Evolutionary conservation across 108 stramenopile species (phyloP), one percentile per base, ranked within the genome.

Genomic region (Pseudonitzschia pungens): DNA sequence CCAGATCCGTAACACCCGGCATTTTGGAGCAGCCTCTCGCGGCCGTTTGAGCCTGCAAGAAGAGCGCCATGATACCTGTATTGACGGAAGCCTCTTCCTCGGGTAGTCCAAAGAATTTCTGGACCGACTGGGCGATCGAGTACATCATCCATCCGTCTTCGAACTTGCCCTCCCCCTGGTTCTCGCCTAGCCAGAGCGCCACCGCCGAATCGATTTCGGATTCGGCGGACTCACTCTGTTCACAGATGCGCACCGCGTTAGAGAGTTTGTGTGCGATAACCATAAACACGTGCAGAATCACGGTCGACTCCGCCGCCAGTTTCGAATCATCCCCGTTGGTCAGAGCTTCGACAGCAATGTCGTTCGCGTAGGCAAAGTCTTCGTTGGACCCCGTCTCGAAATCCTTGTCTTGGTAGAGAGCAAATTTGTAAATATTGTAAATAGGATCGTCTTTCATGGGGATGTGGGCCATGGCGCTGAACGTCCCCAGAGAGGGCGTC

Each of bases 171-270:
- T 81, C 70, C 12, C 60, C 75, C 60, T 83, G 79, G 12, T 81
- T 77, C 24, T 83, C 44, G 45, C 93, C 93, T 21, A 92, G 83
- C 89, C 89, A 94, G 22, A 89, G 76, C 5, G 84, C 93, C 26
- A 91, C 88, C 21, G 90, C 93, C 21, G 77, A 74, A 68, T 94
- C 93, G 51, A 94, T 58, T 7, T 33, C 69, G 36, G 56, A 68
- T 56, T 65, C 67, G 11, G 65, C 45, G 31, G 66, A 65, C 29
- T 68, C 55, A 12, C 64, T 27, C 0, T 76, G 32, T 26, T 81
- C 65, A 41, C 87, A 77, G 28, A 79, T 68, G n/a, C 58, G 53
- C 0, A 76, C 80, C n/a, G 89, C 80, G 56, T 80, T 56, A 55
- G 90, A 85, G 48, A 94, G 43, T 20, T 80, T 71, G 26, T 85